phyloP scores from a whole-genome alignment of 176 grass and related monocot species.

The Carex pumila region DNA sequence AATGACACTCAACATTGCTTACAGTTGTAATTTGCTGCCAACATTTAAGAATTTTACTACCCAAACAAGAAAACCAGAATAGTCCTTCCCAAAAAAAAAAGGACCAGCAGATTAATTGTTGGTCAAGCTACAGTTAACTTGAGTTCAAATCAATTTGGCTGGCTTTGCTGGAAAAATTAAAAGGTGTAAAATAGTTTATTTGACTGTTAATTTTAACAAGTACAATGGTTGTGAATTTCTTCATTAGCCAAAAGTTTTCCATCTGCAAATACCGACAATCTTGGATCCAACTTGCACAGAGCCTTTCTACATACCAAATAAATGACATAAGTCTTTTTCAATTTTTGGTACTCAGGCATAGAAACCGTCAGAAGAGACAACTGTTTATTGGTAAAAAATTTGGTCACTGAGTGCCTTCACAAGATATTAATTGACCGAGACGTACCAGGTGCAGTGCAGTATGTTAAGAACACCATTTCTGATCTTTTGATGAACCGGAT shows the following conservation, averaged over 20 bases:
- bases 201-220: neutral
- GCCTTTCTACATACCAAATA: conserved; percentile 8
- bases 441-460: conserved; percentile 89
- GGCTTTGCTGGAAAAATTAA: neutral
- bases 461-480: conserved; percentile 96
- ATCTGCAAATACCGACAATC: neutral
- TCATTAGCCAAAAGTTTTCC: neutral
- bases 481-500: conserved; percentile 97
- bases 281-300: neutral
- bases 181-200: neutral
- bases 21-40: neutral
- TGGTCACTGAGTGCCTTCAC: conserved; percentile 94
- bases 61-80: neutral
- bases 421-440: conserved; percentile 88
- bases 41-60: neutral
- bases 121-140: neutral
- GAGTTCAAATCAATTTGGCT: neutral
- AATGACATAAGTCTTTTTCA: conserved; percentile 13
- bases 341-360: conserved; percentile 51
- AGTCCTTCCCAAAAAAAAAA: neutral
- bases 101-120: neutral
- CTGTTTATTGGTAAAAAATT: conserved; percentile 95
- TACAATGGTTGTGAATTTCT: neutral
- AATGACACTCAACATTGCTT: neutral
- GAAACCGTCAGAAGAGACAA: conserved; percentile 99